Evolutionary conservation across 1,284 basidiomycete genomes (phyloP).

Genomic region (Marasmius sp.): DNA sequence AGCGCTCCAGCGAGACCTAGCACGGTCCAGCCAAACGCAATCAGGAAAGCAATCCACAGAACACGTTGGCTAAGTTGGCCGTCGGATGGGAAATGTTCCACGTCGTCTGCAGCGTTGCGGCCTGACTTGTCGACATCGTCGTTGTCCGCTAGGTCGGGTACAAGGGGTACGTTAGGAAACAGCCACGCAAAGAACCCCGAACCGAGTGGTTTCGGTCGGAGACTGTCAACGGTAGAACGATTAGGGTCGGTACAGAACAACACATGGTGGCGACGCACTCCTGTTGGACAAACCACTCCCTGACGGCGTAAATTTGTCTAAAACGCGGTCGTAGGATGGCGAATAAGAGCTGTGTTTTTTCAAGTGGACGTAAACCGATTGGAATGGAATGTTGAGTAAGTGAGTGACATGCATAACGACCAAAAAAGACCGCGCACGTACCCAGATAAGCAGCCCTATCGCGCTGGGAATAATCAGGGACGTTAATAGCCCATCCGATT

Average conservation of each 20-base stretch:
- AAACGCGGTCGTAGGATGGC: slow-evolving; percentile 65
- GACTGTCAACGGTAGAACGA: slow-evolving; percentile 34
- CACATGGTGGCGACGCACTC: slow-evolving; percentile 45
- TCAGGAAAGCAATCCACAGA: slow-evolving; percentile 62
- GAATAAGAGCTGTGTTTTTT: slow-evolving; percentile 51
- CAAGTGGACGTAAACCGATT: neutral
- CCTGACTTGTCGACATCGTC: slow-evolving; percentile 47
- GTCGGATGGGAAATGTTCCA: slow-evolving; percentile 66
- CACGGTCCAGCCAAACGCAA: slow-evolving; percentile 65
- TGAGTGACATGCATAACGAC: slow-evolving; percentile 2
- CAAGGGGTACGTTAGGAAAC: slow-evolving; percentile 64
- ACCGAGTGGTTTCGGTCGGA: slow-evolving; percentile 62
- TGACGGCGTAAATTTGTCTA: slow-evolving; percentile 65
- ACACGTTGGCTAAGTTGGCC: slow-evolving; percentile 68
- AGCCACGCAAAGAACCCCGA: slow-evolving; percentile 65
- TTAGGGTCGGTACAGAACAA: neutral
- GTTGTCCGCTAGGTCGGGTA: slow-evolving; percentile 57
- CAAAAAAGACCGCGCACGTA: slow-evolving; percentile 33
- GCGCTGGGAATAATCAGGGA: slow-evolving; percentile 54
- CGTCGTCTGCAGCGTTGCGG: slow-evolving; percentile 46
- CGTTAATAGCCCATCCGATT: slow-evolving; percentile 62
- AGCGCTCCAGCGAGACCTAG: slow-evolving; percentile 66
- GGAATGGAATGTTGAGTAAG: slow-evolving; percentile 4
- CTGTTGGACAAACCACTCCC: slow-evolving; percentile 74
- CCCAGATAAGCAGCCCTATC: slow-evolving; percentile 66